Conservation (phyloP, 2,329 filamentous ascomycete species). For the Penicillium sp. region DNA sequence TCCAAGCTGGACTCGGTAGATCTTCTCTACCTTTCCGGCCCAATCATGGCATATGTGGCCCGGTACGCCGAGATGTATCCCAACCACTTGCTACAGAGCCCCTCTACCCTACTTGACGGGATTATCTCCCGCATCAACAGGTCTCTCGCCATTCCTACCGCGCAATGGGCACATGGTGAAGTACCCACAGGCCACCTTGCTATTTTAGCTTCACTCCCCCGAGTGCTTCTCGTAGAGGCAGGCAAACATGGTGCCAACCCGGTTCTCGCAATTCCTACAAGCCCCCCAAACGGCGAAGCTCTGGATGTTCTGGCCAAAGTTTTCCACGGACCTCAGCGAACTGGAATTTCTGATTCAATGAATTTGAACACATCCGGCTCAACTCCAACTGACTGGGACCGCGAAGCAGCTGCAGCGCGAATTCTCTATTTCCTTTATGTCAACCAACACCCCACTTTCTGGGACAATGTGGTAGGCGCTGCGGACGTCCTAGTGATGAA, state of each 20-base stretch:
- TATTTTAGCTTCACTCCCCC: slow-evolving; percentile 58
- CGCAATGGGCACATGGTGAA: slow-evolving; percentile 54
- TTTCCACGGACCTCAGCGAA: slow-evolving; percentile 53
- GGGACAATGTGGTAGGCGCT: slow-evolving; percentile 52
- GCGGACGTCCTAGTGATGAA: slow-evolving; percentile 60
- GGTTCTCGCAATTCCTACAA: slow-evolving; percentile 53
- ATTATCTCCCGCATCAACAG: slow-evolving; percentile 51
- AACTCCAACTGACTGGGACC: slow-evolving; percentile 41
- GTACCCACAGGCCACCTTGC: slow-evolving; percentile 57
- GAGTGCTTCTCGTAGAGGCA: slow-evolving; percentile 52
- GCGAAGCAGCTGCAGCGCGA: slow-evolving; percentile 55
- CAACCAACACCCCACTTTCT: slow-evolving; percentile 52
- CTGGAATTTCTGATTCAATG: slow-evolving; percentile 28
- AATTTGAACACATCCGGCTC: slow-evolving; percentile 35
- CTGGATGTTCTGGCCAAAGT: slow-evolving; percentile 56
- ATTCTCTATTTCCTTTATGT: slow-evolving; percentile 57
- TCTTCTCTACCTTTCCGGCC: slow-evolving; percentile 54
- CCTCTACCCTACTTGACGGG: slow-evolving; percentile 41
- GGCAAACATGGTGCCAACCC: slow-evolving; percentile 43
- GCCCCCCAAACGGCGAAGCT: slow-evolving; percentile 54
- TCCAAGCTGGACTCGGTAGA: slow-evolving; percentile 53
- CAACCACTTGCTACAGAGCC: slow-evolving; percentile 52
- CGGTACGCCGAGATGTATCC: slow-evolving; percentile 57
- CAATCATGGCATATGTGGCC: slow-evolving; percentile 58
- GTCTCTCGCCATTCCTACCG: slow-evolving; percentile 47